phyloP scores from a whole-genome alignment of 345 rosid genomes.

The Murraya koenigii region DNA sequence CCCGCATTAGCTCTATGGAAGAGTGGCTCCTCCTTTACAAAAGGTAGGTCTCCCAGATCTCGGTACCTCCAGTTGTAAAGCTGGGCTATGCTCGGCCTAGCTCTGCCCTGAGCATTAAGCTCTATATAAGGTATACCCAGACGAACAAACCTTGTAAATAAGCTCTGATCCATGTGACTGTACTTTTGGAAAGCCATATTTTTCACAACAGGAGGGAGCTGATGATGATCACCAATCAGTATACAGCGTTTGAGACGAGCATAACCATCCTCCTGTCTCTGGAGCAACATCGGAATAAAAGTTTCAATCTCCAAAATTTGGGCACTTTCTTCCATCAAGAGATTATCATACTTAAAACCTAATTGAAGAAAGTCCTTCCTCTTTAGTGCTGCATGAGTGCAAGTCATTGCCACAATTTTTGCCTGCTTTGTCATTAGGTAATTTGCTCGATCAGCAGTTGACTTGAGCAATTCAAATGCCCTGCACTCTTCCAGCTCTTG shows the following conservation, averaged over 20 bases:
- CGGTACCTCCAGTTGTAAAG: constrained; percentile 98
- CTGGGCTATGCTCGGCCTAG: constrained; percentile 90
- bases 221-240: constrained; percentile 98
- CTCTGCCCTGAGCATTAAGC: constrained; percentile 99
- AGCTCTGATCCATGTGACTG: constrained; percentile 99
- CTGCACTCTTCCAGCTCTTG: constrained; percentile 99
- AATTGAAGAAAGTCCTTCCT: constrained; percentile 96
- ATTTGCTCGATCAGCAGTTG: constrained; percentile 98
- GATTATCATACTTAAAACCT: constrained; percentile 97
- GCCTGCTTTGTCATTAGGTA: constrained; percentile 98
- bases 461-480: constrained; percentile 98
- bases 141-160: constrained; percentile 97
- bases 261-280: constrained; percentile 97
- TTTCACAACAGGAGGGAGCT: constrained; percentile 98
- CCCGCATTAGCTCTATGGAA: constrained; percentile 90
- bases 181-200: constrained; percentile 99
- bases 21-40: constrained; percentile 60
- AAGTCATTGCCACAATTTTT: constrained; percentile 98
- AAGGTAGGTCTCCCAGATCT: constrained; percentile 92
- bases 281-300: constrained; percentile 98
- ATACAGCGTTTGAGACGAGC: constrained; percentile 98
- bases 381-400: constrained; percentile 98
- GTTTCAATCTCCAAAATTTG: constrained; percentile 98
- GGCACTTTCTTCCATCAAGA: constrained; percentile 99
- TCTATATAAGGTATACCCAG: constrained; percentile 96